Base-by-base conservation (phyloP, 441 rosid genomes). In the Bruguiera hainesii region DNA sequence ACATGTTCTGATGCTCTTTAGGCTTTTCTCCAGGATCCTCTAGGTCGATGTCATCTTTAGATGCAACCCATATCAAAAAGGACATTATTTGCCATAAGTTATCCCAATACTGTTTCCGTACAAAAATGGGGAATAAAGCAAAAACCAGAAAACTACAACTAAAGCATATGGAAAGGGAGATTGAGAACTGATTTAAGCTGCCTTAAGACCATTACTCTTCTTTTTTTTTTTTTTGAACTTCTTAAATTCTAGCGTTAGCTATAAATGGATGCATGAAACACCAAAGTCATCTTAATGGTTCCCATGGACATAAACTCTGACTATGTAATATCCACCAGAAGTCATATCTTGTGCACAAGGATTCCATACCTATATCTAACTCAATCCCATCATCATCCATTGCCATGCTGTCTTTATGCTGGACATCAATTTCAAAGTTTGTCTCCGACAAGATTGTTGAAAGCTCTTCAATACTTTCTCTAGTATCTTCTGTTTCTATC, bases 41-140 rank as follows among this genome's bases (percentile, higher is more conserved):
- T 1, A 94, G 75, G 75, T 89, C 84, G 51, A 93, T 94, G 75
- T 91, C 97, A 84, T 94, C 99, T 91, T 78, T 70, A 73, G 60
- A 71, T 5, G 31, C 20, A 57, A 60, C 8, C 71, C 30, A 63
- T 15, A 31, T 51, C 13, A 61, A 66, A 31, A 57, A 46, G 39
- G 39, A 35, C 13, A 18, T 19, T 11, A 42, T 42, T 16, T 42
- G 21, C 37, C 63, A 51, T 39, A 23, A 48, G 26, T 65, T 30
- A 70, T 65, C 18, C 31, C 30, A 33, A 9, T 16, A 51, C 15
- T 20, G 60, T 46, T 55, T 8, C 39, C 51, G 37, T n/a, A 55
- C 56, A 3, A 21, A 61, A 42, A 60, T 7, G 10, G 49, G 55
- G 60, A 56, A 10, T 26, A 58, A 8, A 63, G 56, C 39, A 3